These are phyloP conservation scores for Fragaria iinumae DNA, from an alignment of 306 rosid genomes.

Conservation along the genomic window DNA sequence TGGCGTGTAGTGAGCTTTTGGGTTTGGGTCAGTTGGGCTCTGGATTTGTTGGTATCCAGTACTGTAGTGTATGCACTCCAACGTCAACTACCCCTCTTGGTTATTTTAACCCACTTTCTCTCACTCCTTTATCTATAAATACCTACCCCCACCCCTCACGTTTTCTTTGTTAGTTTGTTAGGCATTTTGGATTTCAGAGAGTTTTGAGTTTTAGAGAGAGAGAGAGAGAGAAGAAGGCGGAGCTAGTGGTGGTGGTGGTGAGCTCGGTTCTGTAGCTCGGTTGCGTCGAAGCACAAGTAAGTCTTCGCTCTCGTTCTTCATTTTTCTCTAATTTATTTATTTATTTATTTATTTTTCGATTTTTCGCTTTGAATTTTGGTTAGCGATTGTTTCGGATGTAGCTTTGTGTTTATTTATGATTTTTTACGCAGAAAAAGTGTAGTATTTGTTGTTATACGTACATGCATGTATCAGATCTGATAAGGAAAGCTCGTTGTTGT, in stretches of 20 bases:
- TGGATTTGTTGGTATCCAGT: background rate
- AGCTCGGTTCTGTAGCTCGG: background rate
- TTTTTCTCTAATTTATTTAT: background rate
- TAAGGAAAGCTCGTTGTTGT: conserved; percentile 11
- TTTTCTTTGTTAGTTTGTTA: conserved; percentile 22
- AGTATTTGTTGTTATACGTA: background rate
- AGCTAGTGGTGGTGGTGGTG: conserved; percentile 20
- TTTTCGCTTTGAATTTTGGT: background rate
- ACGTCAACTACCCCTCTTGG: conserved; percentile 24
- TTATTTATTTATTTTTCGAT: background rate
- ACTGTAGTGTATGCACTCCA: background rate
- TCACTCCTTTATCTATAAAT: conserved; percentile 41
- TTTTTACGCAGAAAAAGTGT: background rate
- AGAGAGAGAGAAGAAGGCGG: conserved; percentile 28
- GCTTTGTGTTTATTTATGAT: background rate
- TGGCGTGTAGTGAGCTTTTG: conserved; percentile 1
- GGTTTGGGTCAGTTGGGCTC: conserved; percentile 2
- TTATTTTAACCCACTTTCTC: background rate
- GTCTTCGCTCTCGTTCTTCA: conserved; percentile 4
- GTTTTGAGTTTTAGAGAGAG: conserved; percentile 13
- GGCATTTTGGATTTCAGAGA: conserved; percentile 16
- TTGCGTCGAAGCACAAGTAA: conserved; percentile 15
- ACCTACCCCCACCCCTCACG: conserved; percentile 12
- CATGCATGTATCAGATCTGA: conserved; percentile 44
- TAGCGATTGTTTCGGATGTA: background rate